Percentiles rank a stretch among this genome's conserved stretches.
phyloP scores from a whole-genome alignment of 192 early-diverging fungal species.

The Spizellomyces sp. region DNA sequence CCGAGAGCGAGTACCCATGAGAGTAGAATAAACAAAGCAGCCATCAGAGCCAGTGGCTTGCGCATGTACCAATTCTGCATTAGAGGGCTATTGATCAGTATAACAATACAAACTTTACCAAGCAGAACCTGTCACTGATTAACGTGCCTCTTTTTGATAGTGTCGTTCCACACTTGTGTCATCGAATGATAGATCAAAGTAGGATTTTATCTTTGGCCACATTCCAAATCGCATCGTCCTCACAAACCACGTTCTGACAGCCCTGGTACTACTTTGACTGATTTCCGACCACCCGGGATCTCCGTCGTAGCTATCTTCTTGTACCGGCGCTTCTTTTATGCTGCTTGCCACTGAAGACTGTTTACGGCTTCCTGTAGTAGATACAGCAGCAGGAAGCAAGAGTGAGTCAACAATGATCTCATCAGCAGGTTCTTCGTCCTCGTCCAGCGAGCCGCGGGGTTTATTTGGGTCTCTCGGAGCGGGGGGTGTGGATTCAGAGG shows the following conservation, averaged over 20 bases:
- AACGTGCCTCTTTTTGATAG: constrained; percentile 19
- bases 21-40: constrained; percentile 10
- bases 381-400: constrained; percentile 7
- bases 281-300: constrained; percentile 2
- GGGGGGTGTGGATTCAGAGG: constrained; percentile 8
- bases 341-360: not conserved
- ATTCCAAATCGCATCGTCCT: not conserved
- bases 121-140: not conserved
- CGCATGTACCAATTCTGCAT: constrained; percentile 18
- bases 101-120: not conserved
- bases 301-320: not conserved
- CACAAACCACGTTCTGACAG: not conserved
- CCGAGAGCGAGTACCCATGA: constrained; percentile 21
- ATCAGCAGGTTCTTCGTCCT: constrained; percentile 13
- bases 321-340: not conserved
- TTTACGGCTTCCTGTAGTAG: not conserved
- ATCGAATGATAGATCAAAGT: constrained; percentile 22
- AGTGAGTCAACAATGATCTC: constrained; percentile 6
- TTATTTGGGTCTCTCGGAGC: constrained; percentile 3
- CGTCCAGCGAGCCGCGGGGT: not conserved
- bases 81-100: not conserved
- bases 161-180: constrained; percentile 12
- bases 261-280: not conserved
- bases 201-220: constrained; percentile 3
- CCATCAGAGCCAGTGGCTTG: constrained; percentile 25